Base-by-base conservation (phyloP, 2,329 filamentous ascomycete species). In the Emmonsiellopsis sp. region DNA sequence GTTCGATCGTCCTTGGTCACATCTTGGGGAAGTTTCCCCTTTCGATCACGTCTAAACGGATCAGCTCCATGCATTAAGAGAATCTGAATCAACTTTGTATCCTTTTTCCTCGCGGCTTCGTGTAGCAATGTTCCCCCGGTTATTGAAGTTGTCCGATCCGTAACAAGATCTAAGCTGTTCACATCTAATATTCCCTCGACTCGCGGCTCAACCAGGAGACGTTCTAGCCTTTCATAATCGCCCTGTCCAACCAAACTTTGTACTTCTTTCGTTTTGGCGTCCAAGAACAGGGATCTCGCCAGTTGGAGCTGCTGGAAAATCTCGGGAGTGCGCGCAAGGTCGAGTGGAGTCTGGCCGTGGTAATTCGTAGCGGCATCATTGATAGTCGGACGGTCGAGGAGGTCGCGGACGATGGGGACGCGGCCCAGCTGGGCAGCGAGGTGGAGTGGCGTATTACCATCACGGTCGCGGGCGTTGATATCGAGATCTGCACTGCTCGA, bases 241-340 rank as follows among this genome's bases (percentile, higher is more conserved):
- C 81, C 82, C 30, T 78, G 77, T 2, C 76, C 76, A 37, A 96
- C 85, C 51, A 95, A 76, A 11, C 84, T 80, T 63, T 97, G 92
- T 7, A 97, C 85, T 66, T 92, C 84, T 63, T 84, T 84, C 11
- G 94, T 83, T 67, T 92, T 94, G 58, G 79, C 80, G 63, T 98
- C 93, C 53, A 94, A 85, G 68, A 92, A 97, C 50, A 96, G 76
- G 4, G 91, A 95, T 44, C 91, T 82, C 7, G 90, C 85, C 13
- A 97, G 83, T 70, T 98, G 93, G 51, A 98, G 79, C 64, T 92
- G 85, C 71, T 97, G 91, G 73, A 95, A 97, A 54, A 97, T 96
- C 15, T 97, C 92, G 1, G 93, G 89, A 30, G 85, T 96, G 40
- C 91, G 84, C 4, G 93, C 89, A 42, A 96, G 77, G 64, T 98